Conservation (phyloP, 2,329 filamentous ascomycete species). For the Hymenoscyphus linearis region DNA sequence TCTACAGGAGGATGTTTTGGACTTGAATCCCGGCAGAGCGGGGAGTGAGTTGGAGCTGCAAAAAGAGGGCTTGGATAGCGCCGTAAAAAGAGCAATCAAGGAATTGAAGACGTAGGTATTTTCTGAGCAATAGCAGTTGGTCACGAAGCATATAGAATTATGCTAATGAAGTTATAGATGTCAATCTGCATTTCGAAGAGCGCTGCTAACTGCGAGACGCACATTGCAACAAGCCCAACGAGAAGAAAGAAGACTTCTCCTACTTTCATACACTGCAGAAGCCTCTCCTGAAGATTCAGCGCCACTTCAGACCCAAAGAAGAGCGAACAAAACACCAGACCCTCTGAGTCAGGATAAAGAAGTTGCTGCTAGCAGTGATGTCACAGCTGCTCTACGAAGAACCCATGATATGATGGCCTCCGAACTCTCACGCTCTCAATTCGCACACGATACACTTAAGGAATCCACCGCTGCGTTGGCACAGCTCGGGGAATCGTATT, state of each 20-base stretch:
- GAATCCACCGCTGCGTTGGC: constrained; percentile 79
- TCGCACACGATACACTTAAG: constrained; percentile 82
- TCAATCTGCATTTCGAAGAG: constrained; percentile 65
- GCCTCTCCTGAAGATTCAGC: constrained; percentile 17
- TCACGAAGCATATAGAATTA: background rate
- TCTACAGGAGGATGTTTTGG: constrained; percentile 70
- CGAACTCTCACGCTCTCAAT: constrained; percentile 80
- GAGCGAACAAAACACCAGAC: constrained; percentile 13
- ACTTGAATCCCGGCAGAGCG: constrained; percentile 49
- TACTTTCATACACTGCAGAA: constrained; percentile 50
- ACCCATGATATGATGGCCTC: constrained; percentile 83
- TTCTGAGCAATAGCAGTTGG: background rate
- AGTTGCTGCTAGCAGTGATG: constrained; percentile 71
- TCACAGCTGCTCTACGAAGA: constrained; percentile 76
- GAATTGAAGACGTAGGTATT: constrained; percentile 64
- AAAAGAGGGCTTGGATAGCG: constrained; percentile 59
- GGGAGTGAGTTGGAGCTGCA: constrained; percentile 55
- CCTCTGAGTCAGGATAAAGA: constrained; percentile 61
- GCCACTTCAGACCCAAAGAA: constrained; percentile 33
- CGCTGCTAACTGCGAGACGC: constrained; percentile 73
- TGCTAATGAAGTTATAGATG: constrained; percentile 11
- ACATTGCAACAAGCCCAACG: constrained; percentile 68
- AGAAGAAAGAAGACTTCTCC: constrained; percentile 70
- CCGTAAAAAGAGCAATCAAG: constrained; percentile 58
- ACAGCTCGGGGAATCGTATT: constrained; percentile 76